A percentile compares a stretch with the other conserved stretches of the same genome.
Conservation (phyloP, 2,329 filamentous ascomycete species). For the Diaporthe nobilis region DNA sequence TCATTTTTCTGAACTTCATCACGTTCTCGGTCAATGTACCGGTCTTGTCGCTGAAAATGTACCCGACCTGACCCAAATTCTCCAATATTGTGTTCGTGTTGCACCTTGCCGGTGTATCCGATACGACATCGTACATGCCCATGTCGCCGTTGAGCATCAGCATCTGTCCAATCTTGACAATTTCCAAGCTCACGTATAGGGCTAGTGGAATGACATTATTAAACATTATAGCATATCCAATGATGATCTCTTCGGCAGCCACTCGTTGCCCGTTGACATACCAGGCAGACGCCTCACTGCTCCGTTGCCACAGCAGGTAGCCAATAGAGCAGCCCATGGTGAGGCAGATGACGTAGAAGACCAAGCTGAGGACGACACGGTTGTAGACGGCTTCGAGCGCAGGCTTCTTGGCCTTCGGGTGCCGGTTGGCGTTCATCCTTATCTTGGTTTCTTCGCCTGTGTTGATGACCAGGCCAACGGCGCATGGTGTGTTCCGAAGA, state of each 20-base stretch:
- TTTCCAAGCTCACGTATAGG: constrained; percentile 90
- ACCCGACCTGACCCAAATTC: constrained; percentile 90
- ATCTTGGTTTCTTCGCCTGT: constrained; percentile 89
- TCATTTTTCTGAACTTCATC: constrained; percentile 96
- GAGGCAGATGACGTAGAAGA: constrained; percentile 83
- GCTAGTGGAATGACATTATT: constrained; percentile 95
- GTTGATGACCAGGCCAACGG: constrained; percentile 86
- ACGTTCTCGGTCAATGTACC: constrained; percentile 94
- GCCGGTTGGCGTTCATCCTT: constrained; percentile 88
- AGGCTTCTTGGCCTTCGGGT: constrained; percentile 83
- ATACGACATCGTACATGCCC: constrained; percentile 90
- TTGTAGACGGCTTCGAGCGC: constrained; percentile 81
- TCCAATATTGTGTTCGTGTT: constrained; percentile 97
- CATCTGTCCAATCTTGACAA: constrained; percentile 86
- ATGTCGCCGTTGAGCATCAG: constrained; percentile 84
- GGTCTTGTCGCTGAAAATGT: constrained; percentile 95
- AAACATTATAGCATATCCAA: constrained; percentile 95
- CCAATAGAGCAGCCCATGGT: constrained; percentile 86
- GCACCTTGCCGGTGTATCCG: constrained; percentile 88
- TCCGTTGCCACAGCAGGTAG: constrained; percentile 81
- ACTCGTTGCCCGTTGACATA: constrained; percentile 81
- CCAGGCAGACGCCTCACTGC: constrained; percentile 79
- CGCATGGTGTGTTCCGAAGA: constrained; percentile 82
- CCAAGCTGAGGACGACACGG: constrained; percentile 83
- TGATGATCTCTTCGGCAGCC: constrained; percentile 84